Evolutionary conservation across 2,329 filamentous ascomycete species (phyloP).

Genomic region (Dryadomyces quercivorus): DNA sequence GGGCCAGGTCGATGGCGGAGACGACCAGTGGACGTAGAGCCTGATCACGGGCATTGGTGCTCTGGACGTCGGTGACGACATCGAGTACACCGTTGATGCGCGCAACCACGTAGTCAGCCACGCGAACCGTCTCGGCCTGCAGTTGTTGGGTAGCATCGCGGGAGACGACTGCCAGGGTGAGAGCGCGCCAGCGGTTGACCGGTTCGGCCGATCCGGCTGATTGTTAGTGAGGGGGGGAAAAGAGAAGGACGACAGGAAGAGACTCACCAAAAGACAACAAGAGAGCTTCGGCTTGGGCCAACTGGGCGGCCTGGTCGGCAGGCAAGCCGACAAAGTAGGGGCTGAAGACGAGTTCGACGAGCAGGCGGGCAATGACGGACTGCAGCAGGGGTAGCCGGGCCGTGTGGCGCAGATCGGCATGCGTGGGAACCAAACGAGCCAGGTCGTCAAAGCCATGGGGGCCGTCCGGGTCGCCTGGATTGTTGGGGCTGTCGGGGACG

Average conservation of each 20-base stretch:
- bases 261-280: constrained; percentile 29
- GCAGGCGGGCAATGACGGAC: constrained; percentile 44
- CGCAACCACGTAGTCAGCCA: constrained; percentile 30
- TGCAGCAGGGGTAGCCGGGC: constrained; percentile 52
- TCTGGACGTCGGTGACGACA: constrained; percentile 3
- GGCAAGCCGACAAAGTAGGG: constrained; percentile 53
- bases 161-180: constrained; percentile 47
- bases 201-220: constrained; percentile 15
- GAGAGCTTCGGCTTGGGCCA: constrained; percentile 36
- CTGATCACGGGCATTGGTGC: constrained; percentile 30
- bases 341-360: constrained; percentile 50
- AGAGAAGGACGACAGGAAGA: neutral
- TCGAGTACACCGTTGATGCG: constrained; percentile 27
- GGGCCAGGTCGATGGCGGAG: constrained; percentile 42
- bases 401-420: constrained; percentile 37
- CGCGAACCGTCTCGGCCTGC: constrained; percentile 28
- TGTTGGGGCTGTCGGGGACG: neutral
- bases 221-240: too few relatives aligned
- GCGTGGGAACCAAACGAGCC: constrained; percentile 41
- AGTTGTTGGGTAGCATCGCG: constrained; percentile 37
- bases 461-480: neutral
- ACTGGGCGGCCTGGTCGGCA: constrained; percentile 35
- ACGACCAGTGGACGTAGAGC: constrained; percentile 39
- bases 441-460: constrained; percentile 21
- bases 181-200: constrained; percentile 54